Evolutionary conservation across 106 monocot species (phyloP), one percentile per base, ranked within the genome.

Genomic region (Platanthera guangdongensis): DNA sequence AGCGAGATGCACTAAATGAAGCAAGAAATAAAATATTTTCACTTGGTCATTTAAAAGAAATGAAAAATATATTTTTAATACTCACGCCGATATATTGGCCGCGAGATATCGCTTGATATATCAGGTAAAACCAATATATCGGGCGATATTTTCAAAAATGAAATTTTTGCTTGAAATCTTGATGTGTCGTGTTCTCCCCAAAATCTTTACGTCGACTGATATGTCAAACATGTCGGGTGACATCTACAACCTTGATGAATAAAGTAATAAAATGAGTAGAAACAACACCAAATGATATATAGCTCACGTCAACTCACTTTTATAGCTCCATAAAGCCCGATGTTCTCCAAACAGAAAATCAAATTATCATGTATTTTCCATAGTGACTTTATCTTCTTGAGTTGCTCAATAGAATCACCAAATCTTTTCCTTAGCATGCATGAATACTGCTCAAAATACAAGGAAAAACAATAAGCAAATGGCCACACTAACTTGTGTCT

Each of bases 311-410:
- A 52, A 79, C 87, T 84, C 74, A 94, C 97, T 60, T 83, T 71
- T 70, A 86, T 71, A 63, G 93, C 83, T 39, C 91, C 97, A 74
- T 63, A 91, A 55, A 93, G 84, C 28, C 97, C 97, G 76, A 97
- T 52, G 32, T 86, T 82, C 75, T 91, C 74, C 78, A 94, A 80
- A 79, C 93, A 97, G 71, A 89, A 94, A 48, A 88, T 50, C 74
- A 97, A 75, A 80, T 86, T 86, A 13, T 84, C 87, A 82, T 97
- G 93, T 51, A 88, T 79, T 83, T 60, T 87, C 59, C 16, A 74
- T 76, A 97, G 79, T n/a, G 57, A 50, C 80, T 86, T 94, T 76
- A 79, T 83, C 60, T 80, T 82, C 80, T 86, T 91, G 47, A 82
- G 80, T 39, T 62, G 74, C 45, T 83, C 82, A 72, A 79, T 78